A percentile compares a stretch with the other conserved stretches of the same genome.
phyloP scores from a whole-genome alignment of 768 basidiomycete genomes.

The Pleurotus platypus region DNA sequence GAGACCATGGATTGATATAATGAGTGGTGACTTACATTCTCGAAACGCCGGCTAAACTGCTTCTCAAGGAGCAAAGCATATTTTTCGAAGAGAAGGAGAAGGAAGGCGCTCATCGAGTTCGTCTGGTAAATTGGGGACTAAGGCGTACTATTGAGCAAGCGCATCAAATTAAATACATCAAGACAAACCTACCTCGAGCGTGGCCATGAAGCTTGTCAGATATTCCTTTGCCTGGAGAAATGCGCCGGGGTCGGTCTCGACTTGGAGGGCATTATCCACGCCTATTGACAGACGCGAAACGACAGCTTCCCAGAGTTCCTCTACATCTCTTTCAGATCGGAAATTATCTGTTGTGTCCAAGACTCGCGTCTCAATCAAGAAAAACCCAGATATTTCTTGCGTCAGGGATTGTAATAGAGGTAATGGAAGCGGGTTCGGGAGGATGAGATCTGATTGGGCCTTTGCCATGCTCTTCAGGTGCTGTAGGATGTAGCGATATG shows the following conservation, averaged over 20 bases:
- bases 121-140: conserved; percentile 89
- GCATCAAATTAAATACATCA: not conserved
- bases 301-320: conserved; percentile 92
- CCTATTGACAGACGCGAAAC: conserved; percentile 68
- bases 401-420: conserved; percentile 70
- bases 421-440: conserved; percentile 70
- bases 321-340: conserved; percentile 86
- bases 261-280: conserved; percentile 68
- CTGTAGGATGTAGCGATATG: not conserved
- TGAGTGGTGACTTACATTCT: conserved; percentile 53
- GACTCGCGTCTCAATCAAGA: conserved; percentile 93
- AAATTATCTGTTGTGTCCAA: conserved; percentile 85
- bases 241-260: conserved; percentile 75
- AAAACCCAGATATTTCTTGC: conserved; percentile 95
- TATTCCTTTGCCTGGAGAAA: conserved; percentile 83
- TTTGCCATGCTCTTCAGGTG: conserved; percentile 24
- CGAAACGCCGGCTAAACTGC: conserved; percentile 80
- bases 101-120: conserved; percentile 74
- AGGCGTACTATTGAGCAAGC: not conserved
- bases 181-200: conserved; percentile 66
- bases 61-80: conserved; percentile 80
- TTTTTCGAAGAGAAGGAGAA: conserved; percentile 86
- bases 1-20: not conserved
- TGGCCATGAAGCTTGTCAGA: conserved; percentile 84
- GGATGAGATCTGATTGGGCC: conserved; percentile 97